Evolutionary conservation across 805 yeast species (phyloP).

Genomic region (Barnettozyma pratensis): DNA sequence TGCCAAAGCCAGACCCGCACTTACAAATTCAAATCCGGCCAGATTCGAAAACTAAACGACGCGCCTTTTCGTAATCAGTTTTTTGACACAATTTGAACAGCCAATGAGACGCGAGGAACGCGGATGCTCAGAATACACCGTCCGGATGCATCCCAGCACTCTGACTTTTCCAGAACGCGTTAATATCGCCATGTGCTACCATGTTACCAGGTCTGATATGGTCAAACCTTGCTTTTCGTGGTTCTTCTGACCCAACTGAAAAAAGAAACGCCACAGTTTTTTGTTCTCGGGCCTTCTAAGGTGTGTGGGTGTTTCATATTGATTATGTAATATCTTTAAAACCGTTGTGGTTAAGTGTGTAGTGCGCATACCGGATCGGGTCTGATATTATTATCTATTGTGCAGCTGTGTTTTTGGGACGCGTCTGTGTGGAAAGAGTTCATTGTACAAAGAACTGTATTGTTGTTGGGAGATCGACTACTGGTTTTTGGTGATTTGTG

Average conservation of each 20-base stretch:
- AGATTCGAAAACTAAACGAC: neutral
- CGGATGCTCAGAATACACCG: neutral
- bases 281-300: neutral
- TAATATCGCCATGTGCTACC: too few species aligned
- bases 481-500: too few species aligned
- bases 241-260: neutral
- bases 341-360: too few species aligned
- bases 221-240: neutral
- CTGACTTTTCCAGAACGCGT: neutral
- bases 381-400: too few species aligned
- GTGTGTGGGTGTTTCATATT: neutral
- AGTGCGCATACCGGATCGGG: too few species aligned
- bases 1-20: neutral
- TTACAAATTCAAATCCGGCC: neutral
- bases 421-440: too few species aligned
- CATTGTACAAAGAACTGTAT: too few species aligned
- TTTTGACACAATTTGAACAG: neutral
- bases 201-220: too few species aligned
- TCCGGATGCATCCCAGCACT: neutral
- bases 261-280: slow-evolving; percentile 1
- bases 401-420: too few species aligned
- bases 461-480: too few species aligned
- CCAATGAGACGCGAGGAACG: neutral
- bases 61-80: neutral
- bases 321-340: too few species aligned